Evolutionary conservation across 2,329 filamentous ascomycete genomes (phyloP).

Genomic region (Corinectria fuckeliana): DNA sequence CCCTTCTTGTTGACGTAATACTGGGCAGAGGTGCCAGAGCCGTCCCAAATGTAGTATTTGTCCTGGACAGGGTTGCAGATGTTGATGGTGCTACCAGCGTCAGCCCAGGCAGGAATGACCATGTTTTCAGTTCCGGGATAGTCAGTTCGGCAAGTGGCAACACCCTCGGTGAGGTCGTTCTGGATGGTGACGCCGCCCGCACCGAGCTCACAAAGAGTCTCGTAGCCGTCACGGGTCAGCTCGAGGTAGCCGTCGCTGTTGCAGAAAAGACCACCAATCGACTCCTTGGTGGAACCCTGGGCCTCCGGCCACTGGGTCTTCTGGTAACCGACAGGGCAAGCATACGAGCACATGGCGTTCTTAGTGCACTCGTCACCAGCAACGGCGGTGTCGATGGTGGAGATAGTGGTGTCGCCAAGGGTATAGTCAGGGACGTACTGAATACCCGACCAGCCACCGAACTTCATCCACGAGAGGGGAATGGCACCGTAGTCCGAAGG

Average conservation of each 20-base stretch:
- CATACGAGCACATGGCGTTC: conserved; percentile 86
- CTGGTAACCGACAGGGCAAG: conserved; percentile 88
- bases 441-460: conserved; percentile 81
- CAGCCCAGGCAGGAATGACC: conserved; percentile 75
- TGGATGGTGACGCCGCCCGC: conserved; percentile 72
- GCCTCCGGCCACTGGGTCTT: conserved; percentile 86
- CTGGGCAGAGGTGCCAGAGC: conserved; percentile 81
- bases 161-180: conserved; percentile 73
- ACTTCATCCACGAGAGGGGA: conserved; percentile 68
- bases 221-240: conserved; percentile 72
- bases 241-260: conserved; percentile 74
- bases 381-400: conserved; percentile 69
- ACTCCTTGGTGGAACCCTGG: conserved; percentile 83
- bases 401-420: conserved; percentile 57
- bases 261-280: conserved; percentile 87
- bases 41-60: conserved; percentile 80
- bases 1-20: conserved; percentile 95
- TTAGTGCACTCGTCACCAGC: conserved; percentile 65
- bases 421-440: conserved; percentile 66
- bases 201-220: conserved; percentile 78
- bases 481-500: conserved; percentile 83
- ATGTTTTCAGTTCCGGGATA: conserved; percentile 93
- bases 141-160: conserved; percentile 90
- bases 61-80: conserved; percentile 78
- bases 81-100: conserved; percentile 62